Conservation (phyloP, 176 grass and related monocot species). For the Bothriochloa decipiens region DNA sequence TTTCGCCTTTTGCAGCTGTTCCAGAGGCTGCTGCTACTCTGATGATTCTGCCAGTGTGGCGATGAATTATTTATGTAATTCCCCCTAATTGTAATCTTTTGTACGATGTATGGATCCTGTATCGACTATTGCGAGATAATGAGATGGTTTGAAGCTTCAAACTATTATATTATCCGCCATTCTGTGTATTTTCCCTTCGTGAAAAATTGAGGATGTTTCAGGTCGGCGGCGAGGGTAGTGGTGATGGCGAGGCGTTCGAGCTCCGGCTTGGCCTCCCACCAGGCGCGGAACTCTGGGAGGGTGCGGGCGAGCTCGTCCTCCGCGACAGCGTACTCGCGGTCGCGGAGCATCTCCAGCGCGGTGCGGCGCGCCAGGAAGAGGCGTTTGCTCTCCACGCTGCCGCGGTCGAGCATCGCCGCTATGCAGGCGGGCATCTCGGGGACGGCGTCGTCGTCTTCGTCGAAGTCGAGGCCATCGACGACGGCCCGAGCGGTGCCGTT, state of each 20-base stretch:
- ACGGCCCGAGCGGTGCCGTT: background rate
- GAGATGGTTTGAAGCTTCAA: too few species aligned
- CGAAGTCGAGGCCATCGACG: background rate
- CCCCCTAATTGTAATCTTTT: too few species aligned
- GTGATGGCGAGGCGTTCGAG: constrained; percentile 60
- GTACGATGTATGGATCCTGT: too few species aligned
- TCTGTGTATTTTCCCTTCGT: too few species aligned
- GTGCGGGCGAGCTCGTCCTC: constrained; percentile 55
- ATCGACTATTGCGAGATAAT: too few species aligned
- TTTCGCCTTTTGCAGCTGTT: too few species aligned
- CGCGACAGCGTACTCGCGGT: constrained; percentile 67
- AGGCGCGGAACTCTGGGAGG: constrained; percentile 77
- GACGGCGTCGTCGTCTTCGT: background rate
- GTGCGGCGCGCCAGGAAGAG: constrained; percentile 90
- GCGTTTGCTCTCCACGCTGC: constrained; percentile 67
- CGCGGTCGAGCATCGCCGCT: constrained; percentile 58
- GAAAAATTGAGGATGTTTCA: too few species aligned
- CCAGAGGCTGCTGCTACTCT: too few species aligned
- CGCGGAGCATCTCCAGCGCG: constrained; percentile 83
- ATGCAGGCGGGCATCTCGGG: constrained; percentile 53
- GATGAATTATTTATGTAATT: too few species aligned
- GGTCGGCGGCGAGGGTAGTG: constrained; percentile 54
- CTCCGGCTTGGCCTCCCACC: constrained; percentile 50
- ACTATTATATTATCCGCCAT: too few species aligned
- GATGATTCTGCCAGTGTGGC: too few species aligned